These are phyloP conservation scores for Plasmodium cynomolgi DNA, from an alignment of 169 alveolate species.

Conservation along the genomic window DNA sequence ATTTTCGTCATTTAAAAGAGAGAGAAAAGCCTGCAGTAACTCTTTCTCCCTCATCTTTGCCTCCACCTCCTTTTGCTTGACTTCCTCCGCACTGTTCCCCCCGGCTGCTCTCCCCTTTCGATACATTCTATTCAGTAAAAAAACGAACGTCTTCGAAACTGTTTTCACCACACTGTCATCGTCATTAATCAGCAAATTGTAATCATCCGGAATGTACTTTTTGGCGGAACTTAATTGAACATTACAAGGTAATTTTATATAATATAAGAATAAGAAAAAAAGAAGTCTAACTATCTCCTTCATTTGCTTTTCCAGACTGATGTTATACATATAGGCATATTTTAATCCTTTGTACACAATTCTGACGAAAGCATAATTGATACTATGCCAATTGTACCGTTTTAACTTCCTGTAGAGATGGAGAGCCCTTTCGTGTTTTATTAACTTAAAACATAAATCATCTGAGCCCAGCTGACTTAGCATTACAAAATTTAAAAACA, in stretches of 20 bases:
- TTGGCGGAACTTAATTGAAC: slow-evolving; percentile 42
- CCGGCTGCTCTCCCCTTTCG: not conserved
- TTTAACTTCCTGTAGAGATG: slow-evolving; percentile 33
- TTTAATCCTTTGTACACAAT: slow-evolving; percentile 61
- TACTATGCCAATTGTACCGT: slow-evolving; percentile 60
- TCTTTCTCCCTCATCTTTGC: not conserved
- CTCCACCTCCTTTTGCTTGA: slow-evolving; percentile 5
- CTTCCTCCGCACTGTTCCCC: not conserved
- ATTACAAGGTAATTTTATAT: slow-evolving; percentile 69
- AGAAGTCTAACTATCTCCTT: slow-evolving; percentile 12
- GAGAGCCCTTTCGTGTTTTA: slow-evolving; percentile 30
- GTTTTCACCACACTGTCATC: slow-evolving; percentile 61
- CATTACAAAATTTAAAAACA: slow-evolving; percentile 46
- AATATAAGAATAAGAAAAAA: slow-evolving; percentile 48
- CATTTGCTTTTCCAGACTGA: slow-evolving; percentile 32
- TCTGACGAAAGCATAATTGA: slow-evolving; percentile 60
- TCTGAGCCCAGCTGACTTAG: slow-evolving; percentile 43
- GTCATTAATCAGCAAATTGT: slow-evolving; percentile 32
- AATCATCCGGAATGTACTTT: slow-evolving; percentile 56
- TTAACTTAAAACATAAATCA: slow-evolving; percentile 65
- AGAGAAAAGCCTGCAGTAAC: slow-evolving; percentile 15
- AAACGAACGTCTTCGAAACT: slow-evolving; percentile 60
- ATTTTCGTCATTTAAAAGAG: slow-evolving; percentile 37
- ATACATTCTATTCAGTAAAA: slow-evolving; percentile 33
- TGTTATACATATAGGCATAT: slow-evolving; percentile 65